These are phyloP conservation scores for Termitomyces sp. DNA, from an alignment of 768 basidiomycete genomes.

Conservation along the genomic window DNA sequence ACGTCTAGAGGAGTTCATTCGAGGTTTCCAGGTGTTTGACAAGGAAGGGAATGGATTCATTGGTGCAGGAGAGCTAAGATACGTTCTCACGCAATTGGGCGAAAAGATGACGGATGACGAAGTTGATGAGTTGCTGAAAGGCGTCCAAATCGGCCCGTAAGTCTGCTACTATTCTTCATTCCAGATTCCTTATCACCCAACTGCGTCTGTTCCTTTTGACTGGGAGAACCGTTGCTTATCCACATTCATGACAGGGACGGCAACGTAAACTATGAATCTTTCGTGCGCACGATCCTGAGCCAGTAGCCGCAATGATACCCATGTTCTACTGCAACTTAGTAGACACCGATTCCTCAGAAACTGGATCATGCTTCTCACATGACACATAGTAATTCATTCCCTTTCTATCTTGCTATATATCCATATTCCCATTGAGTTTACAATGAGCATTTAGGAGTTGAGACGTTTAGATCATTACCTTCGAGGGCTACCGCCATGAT, in stretches of 20 bases:
- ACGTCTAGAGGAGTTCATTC: constrained; percentile 89
- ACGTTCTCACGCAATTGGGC: constrained; percentile 92
- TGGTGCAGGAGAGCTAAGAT: constrained; percentile 87
- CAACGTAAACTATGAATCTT: constrained; percentile 96
- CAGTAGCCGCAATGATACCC: constrained; percentile 42
- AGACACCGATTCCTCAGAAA: background rate
- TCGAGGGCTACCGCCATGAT: background rate
- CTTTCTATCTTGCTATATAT: background rate
- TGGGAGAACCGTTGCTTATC: background rate
- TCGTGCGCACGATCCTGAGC: constrained; percentile 89
- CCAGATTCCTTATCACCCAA: constrained; percentile 3
- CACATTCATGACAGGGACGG: constrained; percentile 60
- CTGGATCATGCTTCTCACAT: background rate
- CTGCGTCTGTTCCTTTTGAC: background rate
- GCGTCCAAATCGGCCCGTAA: constrained; percentile 85
- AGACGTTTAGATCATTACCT: background rate
- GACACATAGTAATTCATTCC: background rate
- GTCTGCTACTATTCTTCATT: constrained; percentile 20
- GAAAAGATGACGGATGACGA: constrained; percentile 99
- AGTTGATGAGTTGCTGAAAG: constrained; percentile 96
- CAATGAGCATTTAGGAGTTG: background rate
- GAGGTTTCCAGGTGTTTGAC: constrained; percentile 99
- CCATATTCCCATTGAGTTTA: background rate
- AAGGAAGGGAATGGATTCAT: constrained; percentile 92
- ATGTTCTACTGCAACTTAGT: constrained; percentile 1